phyloP scores from a whole-genome alignment of 208 protist genomes.

The Trypanosoma congolense region DNA sequence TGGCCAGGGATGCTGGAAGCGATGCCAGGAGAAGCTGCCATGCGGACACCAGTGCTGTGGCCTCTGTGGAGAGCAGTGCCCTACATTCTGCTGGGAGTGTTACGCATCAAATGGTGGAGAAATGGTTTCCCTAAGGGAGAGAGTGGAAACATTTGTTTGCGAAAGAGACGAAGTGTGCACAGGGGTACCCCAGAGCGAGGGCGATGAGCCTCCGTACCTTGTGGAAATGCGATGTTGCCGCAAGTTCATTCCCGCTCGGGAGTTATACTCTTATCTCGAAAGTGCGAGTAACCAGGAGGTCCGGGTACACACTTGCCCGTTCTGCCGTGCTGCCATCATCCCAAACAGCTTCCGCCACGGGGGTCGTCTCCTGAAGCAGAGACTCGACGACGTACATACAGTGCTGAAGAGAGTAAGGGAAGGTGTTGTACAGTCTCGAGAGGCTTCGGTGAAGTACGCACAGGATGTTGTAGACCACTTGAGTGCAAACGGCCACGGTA shows the following conservation, averaged over 20 bases:
- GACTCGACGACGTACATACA: not conserved
- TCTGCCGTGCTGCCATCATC: not conserved
- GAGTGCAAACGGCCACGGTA: not conserved
- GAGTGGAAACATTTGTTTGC: slow-evolving; percentile 1
- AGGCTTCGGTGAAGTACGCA: not conserved
- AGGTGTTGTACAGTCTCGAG: not conserved
- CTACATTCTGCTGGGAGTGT: slow-evolving; percentile 23
- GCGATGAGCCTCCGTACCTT: slow-evolving; percentile 7
- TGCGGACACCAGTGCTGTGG: slow-evolving; percentile 28
- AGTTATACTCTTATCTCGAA: slow-evolving; percentile 22
- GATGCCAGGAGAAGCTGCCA: slow-evolving; percentile 16
- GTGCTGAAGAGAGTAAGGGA: slow-evolving; percentile 1
- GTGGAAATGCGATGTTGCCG: not conserved
- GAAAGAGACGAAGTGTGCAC: not conserved
- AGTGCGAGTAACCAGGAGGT: slow-evolving; percentile 17
- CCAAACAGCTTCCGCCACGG: not conserved
- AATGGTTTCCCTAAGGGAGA: not conserved
- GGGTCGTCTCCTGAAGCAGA: not conserved
- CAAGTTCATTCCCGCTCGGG: slow-evolving; percentile 3
- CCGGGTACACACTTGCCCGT: slow-evolving; percentile 15
- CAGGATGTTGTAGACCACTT: not conserved
- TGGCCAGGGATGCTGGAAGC: slow-evolving; percentile 19
- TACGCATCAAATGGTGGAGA: not conserved
- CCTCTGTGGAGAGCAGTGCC: slow-evolving; percentile 54
- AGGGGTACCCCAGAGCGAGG: not conserved